Percentiles rank a stretch among this genome's conserved stretches.
These are phyloP conservation scores for Bipolaris sorokiniana DNA, from an alignment of 2,329 filamentous ascomycete species.

Conservation along the genomic window DNA sequence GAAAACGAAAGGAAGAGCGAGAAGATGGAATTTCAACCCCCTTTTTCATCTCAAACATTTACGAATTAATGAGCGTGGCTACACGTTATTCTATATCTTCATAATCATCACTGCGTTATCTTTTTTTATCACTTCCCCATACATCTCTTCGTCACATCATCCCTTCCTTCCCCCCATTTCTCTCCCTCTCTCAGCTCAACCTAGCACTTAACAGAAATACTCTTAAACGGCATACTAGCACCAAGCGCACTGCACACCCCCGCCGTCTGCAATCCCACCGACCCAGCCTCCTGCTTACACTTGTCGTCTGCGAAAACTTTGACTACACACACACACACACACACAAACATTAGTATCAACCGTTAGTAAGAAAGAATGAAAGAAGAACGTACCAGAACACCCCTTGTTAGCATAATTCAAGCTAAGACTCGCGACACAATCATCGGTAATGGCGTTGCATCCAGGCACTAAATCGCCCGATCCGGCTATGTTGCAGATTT, in stretches of 20 bases:
- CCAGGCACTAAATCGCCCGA: conserved; percentile 18
- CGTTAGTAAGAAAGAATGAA: no score
- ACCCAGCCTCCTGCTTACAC: not conserved
- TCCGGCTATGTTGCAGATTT: conserved; percentile 23
- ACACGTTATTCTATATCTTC: not conserved
- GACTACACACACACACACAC: not conserved
- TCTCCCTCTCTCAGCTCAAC: no score
- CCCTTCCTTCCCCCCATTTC: not conserved
- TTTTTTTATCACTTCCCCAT: not conserved
- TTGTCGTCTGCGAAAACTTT: not conserved
- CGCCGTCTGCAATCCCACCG: not conserved
- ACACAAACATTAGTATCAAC: no score
- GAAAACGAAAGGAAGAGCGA: no score
- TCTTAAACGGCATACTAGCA: not conserved
- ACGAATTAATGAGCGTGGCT: not conserved
- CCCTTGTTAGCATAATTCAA: conserved; percentile 21
- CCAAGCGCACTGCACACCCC: not conserved
- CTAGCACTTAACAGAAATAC: not conserved
- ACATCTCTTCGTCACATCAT: not conserved
- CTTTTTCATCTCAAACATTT: not conserved
- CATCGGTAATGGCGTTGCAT: conserved; percentile 20
- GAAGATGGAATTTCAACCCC: no score
- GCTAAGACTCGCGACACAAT: conserved; percentile 14
- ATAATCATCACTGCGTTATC: not conserved
- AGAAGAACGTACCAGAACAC: conserved; percentile 15